Evolutionary conservation across 148 eudicot genomes (phyloP).

Genomic region (Chenopodium formosanum): DNA sequence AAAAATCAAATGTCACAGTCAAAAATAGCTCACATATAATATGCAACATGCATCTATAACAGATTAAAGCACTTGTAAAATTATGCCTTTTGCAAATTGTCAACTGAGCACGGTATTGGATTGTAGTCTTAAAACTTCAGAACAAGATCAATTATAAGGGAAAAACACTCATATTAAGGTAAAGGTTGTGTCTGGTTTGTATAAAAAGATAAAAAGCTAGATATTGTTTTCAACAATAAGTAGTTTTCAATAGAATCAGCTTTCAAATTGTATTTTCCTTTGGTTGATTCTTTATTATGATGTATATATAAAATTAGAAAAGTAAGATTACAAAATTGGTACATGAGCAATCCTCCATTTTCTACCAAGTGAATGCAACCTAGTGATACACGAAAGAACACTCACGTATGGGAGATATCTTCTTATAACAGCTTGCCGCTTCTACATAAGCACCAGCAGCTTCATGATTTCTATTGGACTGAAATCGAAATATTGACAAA

Average conservation of each 20-base stretch:
- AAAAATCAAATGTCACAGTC: background rate
- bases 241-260: too few relatives aligned
- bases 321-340: too few relatives aligned
- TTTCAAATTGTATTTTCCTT: too few relatives aligned
- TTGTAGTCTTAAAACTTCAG: background rate
- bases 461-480: conserved; percentile 39
- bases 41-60: background rate
- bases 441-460: conserved; percentile 42
- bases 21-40: background rate
- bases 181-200: too few relatives aligned
- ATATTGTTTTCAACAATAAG: too few relatives aligned
- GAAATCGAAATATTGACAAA: background rate
- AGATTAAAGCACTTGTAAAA: background rate
- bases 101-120: background rate
- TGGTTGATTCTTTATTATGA: too few relatives aligned
- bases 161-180: background rate
- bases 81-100: background rate
- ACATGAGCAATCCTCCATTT: background rate
- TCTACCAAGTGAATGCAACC: background rate
- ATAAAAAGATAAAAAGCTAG: too few relatives aligned
- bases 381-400: background rate
- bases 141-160: background rate
- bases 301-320: too few relatives aligned
- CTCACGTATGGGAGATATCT: conserved; percentile 23
- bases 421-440: conserved; percentile 50